A percentile compares a stretch with the other conserved stretches of the same genome.
Conservation (phyloP, 2,329 filamentous ascomycete species). For the Pyrenophora graminea region DNA sequence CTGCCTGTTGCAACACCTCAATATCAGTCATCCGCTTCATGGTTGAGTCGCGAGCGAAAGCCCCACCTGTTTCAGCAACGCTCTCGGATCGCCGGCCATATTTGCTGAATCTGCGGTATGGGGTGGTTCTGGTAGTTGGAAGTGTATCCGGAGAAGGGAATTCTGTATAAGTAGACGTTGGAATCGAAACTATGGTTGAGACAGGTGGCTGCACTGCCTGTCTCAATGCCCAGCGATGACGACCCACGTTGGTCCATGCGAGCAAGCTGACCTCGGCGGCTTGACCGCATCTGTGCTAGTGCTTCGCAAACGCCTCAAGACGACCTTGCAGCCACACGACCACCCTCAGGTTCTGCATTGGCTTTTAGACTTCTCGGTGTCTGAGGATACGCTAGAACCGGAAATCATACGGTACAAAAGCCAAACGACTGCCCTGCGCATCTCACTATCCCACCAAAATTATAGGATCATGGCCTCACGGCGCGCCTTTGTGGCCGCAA, state of each 20-base stretch:
- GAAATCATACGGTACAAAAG: too few species aligned
- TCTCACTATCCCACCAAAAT: background rate
- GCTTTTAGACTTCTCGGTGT: background rate
- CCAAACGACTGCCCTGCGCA: background rate
- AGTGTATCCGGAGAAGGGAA: conserved; percentile 1
- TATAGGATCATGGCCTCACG: conserved; percentile 21
- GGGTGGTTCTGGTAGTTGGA: background rate
- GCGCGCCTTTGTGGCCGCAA: conserved; percentile 11
- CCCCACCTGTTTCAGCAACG: conserved; percentile 46
- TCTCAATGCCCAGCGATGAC: conserved; percentile 38
- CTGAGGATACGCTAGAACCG: too few species aligned
- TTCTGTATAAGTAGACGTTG: conserved; percentile 11
- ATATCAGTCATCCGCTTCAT: conserved; percentile 34
- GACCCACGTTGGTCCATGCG: conserved; percentile 33
- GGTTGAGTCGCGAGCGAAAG: conserved; percentile 34
- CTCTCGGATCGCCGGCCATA: conserved; percentile 47
- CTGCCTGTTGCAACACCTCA: conserved; percentile 65
- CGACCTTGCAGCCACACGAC: conserved; percentile 24
- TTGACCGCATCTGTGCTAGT: conserved; percentile 23
- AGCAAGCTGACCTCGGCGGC: conserved; percentile 26
- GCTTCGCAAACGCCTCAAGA: conserved; percentile 13
- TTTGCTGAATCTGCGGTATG: conserved; percentile 17
- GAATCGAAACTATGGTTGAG: conserved; percentile 28
- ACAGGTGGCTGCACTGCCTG: conserved; percentile 42
- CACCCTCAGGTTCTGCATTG: background rate